Conservation (phyloP, 768 basidiomycete species). For the Lyophyllum atratum region DNA sequence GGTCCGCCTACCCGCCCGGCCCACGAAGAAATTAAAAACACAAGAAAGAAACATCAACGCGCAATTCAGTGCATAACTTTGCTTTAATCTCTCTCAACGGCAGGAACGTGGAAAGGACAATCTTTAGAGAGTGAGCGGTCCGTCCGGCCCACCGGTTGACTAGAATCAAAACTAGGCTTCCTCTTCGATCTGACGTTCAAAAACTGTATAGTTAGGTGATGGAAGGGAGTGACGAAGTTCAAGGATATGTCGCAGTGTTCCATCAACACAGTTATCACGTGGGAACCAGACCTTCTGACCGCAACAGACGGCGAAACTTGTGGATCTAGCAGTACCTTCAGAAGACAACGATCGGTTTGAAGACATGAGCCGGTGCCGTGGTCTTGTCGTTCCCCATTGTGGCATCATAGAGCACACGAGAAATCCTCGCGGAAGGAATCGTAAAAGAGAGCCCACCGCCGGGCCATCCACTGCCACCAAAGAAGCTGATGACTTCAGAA, state of each 20-base stretch:
- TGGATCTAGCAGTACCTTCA: background rate
- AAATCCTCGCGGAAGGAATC: background rate
- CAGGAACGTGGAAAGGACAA: background rate
- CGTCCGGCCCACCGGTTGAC: conserved; percentile 12
- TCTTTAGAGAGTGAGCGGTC: background rate
- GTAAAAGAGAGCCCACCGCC: no score
- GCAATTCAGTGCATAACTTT: background rate
- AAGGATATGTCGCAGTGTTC: background rate
- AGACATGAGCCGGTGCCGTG: background rate
- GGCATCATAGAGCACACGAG: background rate
- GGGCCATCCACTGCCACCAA: no score
- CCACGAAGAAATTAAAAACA: conserved; percentile 1
- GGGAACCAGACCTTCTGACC: conserved; percentile 6
- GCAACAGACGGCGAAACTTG: background rate
- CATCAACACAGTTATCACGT: conserved; percentile 1
- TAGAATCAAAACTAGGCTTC: background rate
- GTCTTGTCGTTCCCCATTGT: background rate
- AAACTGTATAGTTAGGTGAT: background rate
- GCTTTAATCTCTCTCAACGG: background rate
- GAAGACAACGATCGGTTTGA: background rate
- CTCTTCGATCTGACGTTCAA: background rate
- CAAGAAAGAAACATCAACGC: background rate
- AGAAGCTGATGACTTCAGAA: background rate
- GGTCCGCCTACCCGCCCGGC: conserved; percentile 14
- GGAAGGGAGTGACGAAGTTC: background rate